Evolutionary conservation across 495 filamentous ascomycete genomes (phyloP), one percentile per base, ranked within the genome.

Genomic region (Xylaria castorea): DNA sequence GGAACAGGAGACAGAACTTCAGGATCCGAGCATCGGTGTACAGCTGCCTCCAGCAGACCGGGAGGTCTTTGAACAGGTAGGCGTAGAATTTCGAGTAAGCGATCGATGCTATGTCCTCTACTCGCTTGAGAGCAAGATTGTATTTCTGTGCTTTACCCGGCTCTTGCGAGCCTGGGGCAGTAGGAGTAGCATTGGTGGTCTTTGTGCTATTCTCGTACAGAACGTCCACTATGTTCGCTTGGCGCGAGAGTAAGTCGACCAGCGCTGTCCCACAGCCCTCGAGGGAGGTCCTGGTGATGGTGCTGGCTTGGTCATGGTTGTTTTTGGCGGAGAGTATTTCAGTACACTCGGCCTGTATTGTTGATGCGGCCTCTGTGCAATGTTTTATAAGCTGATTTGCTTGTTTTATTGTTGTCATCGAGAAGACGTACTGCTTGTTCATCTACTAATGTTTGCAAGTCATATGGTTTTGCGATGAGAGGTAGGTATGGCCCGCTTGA

Each of bases 1-100:
- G 82, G 72, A 75, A 89, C 77, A 69, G 86, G 85, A 81, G 38
- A 34, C 77, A 77, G 68, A 85, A 85, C 71, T 92, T 90, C 73
- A 92, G 78, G 22, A 97, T 87, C 58, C 88, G 90, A 32, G 92
- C 93, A 75, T 96, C 92, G 0, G 91, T 93, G 79, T 92, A 97
- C 16, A 97, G 83, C 64, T 90, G 85, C 20, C 90, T 86, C 94
- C 94, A 97, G 78, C 90, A 91, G 2, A 74, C 63, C 0, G 93
- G 89, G 5, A 97, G 92, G 71, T 93, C 87, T 75, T 88, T 90
- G 82, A 91, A 97, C 5, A 91, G 87, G 71, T 88, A 96, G 5
- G 92, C 88, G 75, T 92, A 92, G 76, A 97, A 86, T 72, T 92
- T 92, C 32, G 81, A 75, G 46, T 86, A 86, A 2, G 88, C 81